phyloP scores from a whole-genome alignment of 2,329 filamentous ascomycete genomes.

The Shiraia sp. region DNA sequence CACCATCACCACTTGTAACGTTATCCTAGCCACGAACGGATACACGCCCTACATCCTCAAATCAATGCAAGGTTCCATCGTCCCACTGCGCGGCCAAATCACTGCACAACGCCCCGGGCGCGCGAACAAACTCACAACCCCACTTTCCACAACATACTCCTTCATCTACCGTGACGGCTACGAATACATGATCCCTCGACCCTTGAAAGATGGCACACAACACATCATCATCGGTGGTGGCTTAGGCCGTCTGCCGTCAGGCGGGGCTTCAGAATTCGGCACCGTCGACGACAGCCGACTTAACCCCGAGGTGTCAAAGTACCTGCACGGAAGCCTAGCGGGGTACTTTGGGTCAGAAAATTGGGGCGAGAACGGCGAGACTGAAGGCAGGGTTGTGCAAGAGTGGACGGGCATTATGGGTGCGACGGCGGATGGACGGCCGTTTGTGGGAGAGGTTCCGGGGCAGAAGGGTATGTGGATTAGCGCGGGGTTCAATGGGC shows the following conservation, averaged over 20 bases:
- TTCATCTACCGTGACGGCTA: slow-evolving; percentile 65
- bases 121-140: slow-evolving; percentile 40
- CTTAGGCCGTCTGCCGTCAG: slow-evolving; percentile 46
- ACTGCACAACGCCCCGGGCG: slow-evolving; percentile 43
- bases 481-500: slow-evolving; percentile 65
- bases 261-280: slow-evolving; percentile 56
- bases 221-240: slow-evolving; percentile 68
- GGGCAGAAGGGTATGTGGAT: slow-evolving; percentile 56
- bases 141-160: slow-evolving; percentile 60
- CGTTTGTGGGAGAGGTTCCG: slow-evolving; percentile 52
- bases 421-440: slow-evolving; percentile 55
- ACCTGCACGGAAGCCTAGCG: slow-evolving; percentile 49
- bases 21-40: slow-evolving; percentile 43
- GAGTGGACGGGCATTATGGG: slow-evolving; percentile 59
- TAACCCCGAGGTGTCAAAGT: slow-evolving; percentile 57
- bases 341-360: slow-evolving; percentile 56
- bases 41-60: slow-evolving; percentile 37
- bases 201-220: slow-evolving; percentile 42
- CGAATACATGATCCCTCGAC: slow-evolving; percentile 68
- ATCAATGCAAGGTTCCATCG: slow-evolving; percentile 45
- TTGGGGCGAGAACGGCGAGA: slow-evolving; percentile 38
- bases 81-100: slow-evolving; percentile 48
- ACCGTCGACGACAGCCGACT: slow-evolving; percentile 60
- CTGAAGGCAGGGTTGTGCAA: slow-evolving; percentile 33
- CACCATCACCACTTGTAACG: slow-evolving; percentile 15